Conservation (phyloP, 2,329 filamentous ascomycete species). For the Botryosphaeria dothidea region DNA sequence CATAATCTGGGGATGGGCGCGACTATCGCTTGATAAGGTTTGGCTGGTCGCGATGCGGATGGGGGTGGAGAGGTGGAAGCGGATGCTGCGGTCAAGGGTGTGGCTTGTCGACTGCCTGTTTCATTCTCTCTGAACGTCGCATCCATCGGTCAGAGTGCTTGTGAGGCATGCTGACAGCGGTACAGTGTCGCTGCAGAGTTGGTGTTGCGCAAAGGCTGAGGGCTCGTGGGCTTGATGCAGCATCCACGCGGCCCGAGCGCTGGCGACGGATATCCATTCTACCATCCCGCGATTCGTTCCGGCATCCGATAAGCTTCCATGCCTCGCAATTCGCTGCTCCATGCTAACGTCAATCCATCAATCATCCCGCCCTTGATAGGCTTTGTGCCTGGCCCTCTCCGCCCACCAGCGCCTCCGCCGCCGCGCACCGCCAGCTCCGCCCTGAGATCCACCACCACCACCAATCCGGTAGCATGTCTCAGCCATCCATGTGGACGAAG, state of each 20-base stretch:
- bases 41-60: background rate
- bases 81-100: background rate
- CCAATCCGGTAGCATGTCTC: background rate
- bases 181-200: background rate
- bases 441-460: background rate
- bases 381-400: background rate
- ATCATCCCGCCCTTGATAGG: background rate
- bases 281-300: background rate
- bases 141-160: background rate
- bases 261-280: background rate
- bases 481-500: background rate
- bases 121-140: background rate
- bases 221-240: background rate
- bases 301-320: background rate
- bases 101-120: no score
- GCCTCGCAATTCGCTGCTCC: background rate
- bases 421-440: background rate
- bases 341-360: background rate
- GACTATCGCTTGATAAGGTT: slow-evolving; percentile 2
- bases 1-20: background rate
- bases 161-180: background rate
- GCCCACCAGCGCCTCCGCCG: background rate
- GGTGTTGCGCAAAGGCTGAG: background rate
- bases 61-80: background rate
- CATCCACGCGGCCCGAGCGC: background rate